phyloP scores from a whole-genome alignment of 192 early-diverging fungal genomes.

The Backusella tarrabulga region DNA sequence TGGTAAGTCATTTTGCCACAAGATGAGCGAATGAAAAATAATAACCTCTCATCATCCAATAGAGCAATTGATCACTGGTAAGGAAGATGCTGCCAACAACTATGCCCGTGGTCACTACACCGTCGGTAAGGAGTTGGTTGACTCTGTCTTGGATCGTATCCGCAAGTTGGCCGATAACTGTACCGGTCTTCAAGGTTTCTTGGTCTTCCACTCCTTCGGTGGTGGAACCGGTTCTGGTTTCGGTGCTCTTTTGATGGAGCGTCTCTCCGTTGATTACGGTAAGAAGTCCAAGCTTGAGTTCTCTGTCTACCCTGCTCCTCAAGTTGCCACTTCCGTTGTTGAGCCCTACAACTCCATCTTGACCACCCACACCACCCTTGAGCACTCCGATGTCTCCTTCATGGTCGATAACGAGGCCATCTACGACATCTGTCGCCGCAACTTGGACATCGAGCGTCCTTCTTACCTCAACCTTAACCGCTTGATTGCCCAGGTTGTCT shows the following conservation, averaged over 20 bases:
- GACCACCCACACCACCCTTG: constrained; percentile 98
- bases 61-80: constrained; percentile 99
- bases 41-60: constrained; percentile 42
- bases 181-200: constrained; percentile 97
- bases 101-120: constrained; percentile 99
- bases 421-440: constrained; percentile 98
- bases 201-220: constrained; percentile 99
- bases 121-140: constrained; percentile 98
- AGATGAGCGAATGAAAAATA: background rate
- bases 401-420: constrained; percentile 99
- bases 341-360: constrained; percentile 99
- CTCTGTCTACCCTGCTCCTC: constrained; percentile 98
- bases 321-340: constrained; percentile 95
- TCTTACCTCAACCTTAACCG: constrained; percentile 98
- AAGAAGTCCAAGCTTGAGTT: constrained; percentile 99
- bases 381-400: constrained; percentile 99
- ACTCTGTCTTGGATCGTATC: constrained; percentile 94
- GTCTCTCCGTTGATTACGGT: constrained; percentile 99
- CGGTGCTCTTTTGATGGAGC: constrained; percentile 96
- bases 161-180: constrained; percentile 98
- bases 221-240: constrained; percentile 99
- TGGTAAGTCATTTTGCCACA: constrained; percentile 4
- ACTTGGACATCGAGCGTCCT: constrained; percentile 95
- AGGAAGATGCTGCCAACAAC: constrained; percentile 99
- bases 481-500: constrained; percentile 98